Base-by-base conservation (phyloP, 2,329 filamentous ascomycete species). In the Huntiella omanensis region DNA sequence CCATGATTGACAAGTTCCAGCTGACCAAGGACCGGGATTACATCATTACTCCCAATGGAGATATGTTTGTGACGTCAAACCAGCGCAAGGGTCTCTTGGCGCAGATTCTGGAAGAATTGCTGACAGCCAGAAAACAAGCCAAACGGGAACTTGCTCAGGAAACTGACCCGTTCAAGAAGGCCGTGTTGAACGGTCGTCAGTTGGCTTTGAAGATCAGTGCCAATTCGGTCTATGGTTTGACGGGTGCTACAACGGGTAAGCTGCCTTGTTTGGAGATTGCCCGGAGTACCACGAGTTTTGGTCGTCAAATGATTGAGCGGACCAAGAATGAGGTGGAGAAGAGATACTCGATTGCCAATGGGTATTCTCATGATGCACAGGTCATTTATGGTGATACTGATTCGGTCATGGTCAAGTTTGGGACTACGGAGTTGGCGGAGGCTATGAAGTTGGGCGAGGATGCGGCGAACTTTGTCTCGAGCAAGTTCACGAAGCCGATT, bases 361-460 rank as follows among this genome's bases (percentile, higher is more conserved):
- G 91, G 13, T 98, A 96, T 62, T 77, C 74, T 1, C 85, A 96
- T 59, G 83, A 98, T 60, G 91, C 91, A 0, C 79, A 95, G 58
- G 91, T 98, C 64, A 92, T 98, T 52, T 98, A 98, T 55, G 91
- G 91, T 66, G 91, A 98, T 62, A 98, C 91, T 2, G 91, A 98
- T 70, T 98, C 91, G 6, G 91, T 98, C 65, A 98, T 98, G 91
- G 88, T 98, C 51, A 96, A 95, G 58, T 98, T 98, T 54, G 91
- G 91, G 38, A 87, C 86, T 7, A 79, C 77, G 37, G 86, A 95
- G 52, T 69, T 98, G 13, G 71, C 75, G 4, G 83, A 91, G 53
- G 81, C 86, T 16, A 98, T 98, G 91, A 86, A 82, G 57, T 68
- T 98, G 17, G 91, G 91, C n/a, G 74, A 94, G 57, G 87, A 98